Evolutionary conservation across 345 rosid species (phyloP), one percentile per base, ranked within the genome.

Genomic region (Euphorbia tirucalli): DNA sequence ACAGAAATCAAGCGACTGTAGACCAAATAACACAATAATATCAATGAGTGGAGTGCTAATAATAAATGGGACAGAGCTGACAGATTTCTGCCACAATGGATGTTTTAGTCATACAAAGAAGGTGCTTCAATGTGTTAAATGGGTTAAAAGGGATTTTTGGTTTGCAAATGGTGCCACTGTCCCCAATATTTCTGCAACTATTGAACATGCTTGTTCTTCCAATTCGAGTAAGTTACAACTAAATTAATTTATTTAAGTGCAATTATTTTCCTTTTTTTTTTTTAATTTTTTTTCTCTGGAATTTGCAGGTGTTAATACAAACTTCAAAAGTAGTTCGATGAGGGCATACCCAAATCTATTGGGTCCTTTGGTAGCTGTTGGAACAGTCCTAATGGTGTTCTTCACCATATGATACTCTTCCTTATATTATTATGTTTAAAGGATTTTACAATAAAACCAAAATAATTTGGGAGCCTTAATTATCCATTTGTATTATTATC

Each of bases 131-230:
- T 84, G 87, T 49, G 52, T 84, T n/a, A 32, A 46, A 18, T 13
- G 11, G 5, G 79, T 21, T 1, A 84, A 81, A 61, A 46, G 78
- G 49, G 79, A 84, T 78, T 81, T 84, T 44, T 61, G 78, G 81
- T 81, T 84, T 37, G 66, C 28, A 2, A 84, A 84, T 70, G 60
- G 68, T 8, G 79, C 73, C 41, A 57, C 74, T 1, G 70, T 78
- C 1, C 3, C 39, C 7, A n/a, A 41, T 41, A 37, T 84, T 62
- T 57, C 22, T 2, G 19, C 46, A 3, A 7, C 71, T 32, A 78
- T 81, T 50, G 8, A 13, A 11, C 13, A 22, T 1, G 81, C 79
- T 1, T 84, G 87, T 60, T 1, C 18, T 16, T 4, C 37, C 58
- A 41, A 57, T 44, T 24, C 35, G 3, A 60, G 72, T 69, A 56